Percentiles rank a stretch among this genome's conserved stretches.
Evolutionary conservation across 148 eudicot genomes (phyloP).

Genomic region (Nepenthes mirabilis): DNA sequence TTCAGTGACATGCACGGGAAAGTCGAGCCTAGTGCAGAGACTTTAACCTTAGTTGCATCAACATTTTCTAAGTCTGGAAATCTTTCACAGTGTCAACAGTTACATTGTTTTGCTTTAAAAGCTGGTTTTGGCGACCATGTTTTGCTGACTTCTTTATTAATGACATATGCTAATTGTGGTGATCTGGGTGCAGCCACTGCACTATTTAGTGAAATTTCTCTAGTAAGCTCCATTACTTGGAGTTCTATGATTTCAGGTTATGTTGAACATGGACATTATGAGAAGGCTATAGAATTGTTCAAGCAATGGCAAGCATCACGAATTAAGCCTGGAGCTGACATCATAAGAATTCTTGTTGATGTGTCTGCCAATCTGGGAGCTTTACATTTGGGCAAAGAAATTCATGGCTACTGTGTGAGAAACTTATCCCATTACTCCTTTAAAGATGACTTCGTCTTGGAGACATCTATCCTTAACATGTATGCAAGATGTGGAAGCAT

Average conservation of each 20-base stretch:
- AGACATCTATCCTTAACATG: conserved; percentile 22
- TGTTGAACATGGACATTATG: conserved; percentile 20
- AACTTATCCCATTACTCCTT: conserved; percentile 5
- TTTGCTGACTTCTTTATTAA: conserved; percentile 28
- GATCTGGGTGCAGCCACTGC: conserved; percentile 23
- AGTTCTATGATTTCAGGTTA: conserved; percentile 30
- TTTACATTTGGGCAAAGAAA: conserved; percentile 30
- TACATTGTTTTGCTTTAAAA: conserved; percentile 46
- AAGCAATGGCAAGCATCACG: conserved; percentile 14
- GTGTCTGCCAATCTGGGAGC: conserved; percentile 31
- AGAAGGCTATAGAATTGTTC: conserved; percentile 20
- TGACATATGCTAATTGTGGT: conserved; percentile 34
- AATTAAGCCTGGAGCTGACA: conserved; percentile 12
- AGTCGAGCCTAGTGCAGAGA: conserved; percentile 30
- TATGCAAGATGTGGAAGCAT: conserved; percentile 17
- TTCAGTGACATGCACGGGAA: conserved; percentile 27
- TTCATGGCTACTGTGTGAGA: conserved; percentile 32
- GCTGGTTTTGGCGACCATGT: conserved; percentile 30
- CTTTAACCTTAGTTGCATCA: conserved; percentile 32
- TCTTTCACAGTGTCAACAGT: conserved; percentile 18
- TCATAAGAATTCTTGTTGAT: conserved; percentile 23
- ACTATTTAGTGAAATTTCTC: conserved; percentile 28
- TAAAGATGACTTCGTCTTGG: conserved; percentile 13
- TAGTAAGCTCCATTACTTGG: conserved; percentile 15
- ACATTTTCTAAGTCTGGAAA: conserved; percentile 22